A percentile compares a stretch with the other conserved stretches of the same genome.
phyloP scores from a whole-genome alignment of 208 protist genomes.

The Kentomonas sorsogonicus region DNA sequence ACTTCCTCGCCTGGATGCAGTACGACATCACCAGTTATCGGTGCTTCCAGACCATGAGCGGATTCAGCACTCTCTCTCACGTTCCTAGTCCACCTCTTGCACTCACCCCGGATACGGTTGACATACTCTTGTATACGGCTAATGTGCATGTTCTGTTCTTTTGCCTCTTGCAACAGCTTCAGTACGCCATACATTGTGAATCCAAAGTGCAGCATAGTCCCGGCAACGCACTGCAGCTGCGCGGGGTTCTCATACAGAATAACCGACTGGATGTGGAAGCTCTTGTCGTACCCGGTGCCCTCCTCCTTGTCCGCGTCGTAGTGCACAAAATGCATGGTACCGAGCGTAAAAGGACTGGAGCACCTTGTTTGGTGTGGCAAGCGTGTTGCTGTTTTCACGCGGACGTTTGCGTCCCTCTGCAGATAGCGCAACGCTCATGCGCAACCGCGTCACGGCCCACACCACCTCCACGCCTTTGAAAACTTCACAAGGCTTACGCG shows the following conservation, averaged over 20 bases:
- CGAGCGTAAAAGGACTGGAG: no score
- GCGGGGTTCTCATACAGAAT: slow-evolving; percentile 35
- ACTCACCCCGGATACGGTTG: no score
- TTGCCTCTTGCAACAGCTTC: no score
- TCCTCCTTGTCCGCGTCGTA: slow-evolving; percentile 29
- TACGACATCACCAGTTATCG: no score
- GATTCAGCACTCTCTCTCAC: no score
- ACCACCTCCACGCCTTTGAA: slow-evolving; percentile 68
- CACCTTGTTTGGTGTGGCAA: no score
- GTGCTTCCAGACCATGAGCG: no score
- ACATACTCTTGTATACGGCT: no score
- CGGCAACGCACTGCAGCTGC: slow-evolving; percentile 65
- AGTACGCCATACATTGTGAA: slow-evolving; percentile 36
- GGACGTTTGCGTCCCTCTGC: background rate
- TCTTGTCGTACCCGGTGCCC: slow-evolving; percentile 21
- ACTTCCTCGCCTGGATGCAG: no score
- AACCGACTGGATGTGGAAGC: slow-evolving; percentile 76
- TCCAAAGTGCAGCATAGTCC: slow-evolving; percentile 70
- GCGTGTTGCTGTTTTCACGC: no score
- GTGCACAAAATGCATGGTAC: slow-evolving; percentile 79
- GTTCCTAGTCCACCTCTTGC: no score
- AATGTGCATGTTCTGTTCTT: no score
- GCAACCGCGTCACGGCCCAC: slow-evolving; percentile 44
- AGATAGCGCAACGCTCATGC: slow-evolving; percentile 8
- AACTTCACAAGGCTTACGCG: slow-evolving; percentile 32